phyloP scores from a whole-genome alignment of 2,329 filamentous ascomycete species.

The Exophiala calicioides region DNA sequence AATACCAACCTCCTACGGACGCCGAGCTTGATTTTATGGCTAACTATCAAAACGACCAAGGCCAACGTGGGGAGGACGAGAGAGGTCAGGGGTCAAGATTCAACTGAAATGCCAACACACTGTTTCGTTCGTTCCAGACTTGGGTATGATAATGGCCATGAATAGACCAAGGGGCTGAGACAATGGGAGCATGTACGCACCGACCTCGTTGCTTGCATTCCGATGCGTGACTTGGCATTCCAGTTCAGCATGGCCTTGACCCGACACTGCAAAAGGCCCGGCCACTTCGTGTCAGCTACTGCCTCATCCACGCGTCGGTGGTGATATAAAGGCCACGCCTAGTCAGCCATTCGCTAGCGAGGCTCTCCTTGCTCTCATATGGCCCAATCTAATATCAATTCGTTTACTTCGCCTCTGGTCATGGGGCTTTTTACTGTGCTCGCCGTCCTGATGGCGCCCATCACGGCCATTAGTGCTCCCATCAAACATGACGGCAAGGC shows the following conservation, averaged over 20 bases:
- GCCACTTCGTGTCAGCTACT: slow-evolving; percentile 3
- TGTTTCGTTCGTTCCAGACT: not conserved
- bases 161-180: slow-evolving; percentile 4
- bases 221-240: slow-evolving; percentile 11
- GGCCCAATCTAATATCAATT: too few relatives aligned
- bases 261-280: slow-evolving; percentile 6
- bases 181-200: too few relatives aligned
- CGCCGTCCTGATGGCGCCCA: slow-evolving; percentile 9
- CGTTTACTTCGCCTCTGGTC: too few relatives aligned
- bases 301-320: slow-evolving; percentile 1
- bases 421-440: slow-evolving; percentile 11
- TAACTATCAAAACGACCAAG: slow-evolving; percentile 26
- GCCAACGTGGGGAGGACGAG: slow-evolving; percentile 4
- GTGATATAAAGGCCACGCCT: not conserved
- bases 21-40: slow-evolving; percentile 32
- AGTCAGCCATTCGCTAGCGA: slow-evolving; percentile 4
- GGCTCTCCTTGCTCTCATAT: not conserved
- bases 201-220: too few relatives aligned
- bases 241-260: slow-evolving; percentile 8
- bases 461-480: not conserved
- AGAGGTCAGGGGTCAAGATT: slow-evolving; percentile 8
- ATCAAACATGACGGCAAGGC: slow-evolving; percentile 16
- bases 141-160: too few relatives aligned
- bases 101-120: too few relatives aligned
- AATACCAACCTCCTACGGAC: slow-evolving; percentile 19